Evolutionary conservation across 2,329 filamentous ascomycete species (phyloP), one percentile per base, ranked within the genome.

Genomic region (Fusarium heterosporum): DNA sequence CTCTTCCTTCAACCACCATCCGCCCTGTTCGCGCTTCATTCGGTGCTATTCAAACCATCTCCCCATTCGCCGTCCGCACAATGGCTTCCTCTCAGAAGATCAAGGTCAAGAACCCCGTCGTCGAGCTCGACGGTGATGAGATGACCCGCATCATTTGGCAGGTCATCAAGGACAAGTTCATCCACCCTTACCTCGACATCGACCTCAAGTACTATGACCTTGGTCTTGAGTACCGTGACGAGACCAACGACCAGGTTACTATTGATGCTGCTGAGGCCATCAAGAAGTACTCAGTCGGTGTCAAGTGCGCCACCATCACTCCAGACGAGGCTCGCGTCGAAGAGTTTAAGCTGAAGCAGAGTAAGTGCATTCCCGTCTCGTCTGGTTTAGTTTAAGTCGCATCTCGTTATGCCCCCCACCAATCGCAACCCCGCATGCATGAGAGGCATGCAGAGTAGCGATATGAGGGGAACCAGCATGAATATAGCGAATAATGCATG

Each of bases 81-180:
- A 88, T 90, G 87, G 83, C 85, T 57, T 80, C 85, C 71, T 48
- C 61, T 61, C 84, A 87, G 77, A 99, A 98, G 90, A 98, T 98
- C 87, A 96, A 97, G 88, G 96, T 99, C 85, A 94, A 97, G 89
- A 98, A 97, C 83, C 96, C 96, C 71, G 90, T 99, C 79, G 96
- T 99, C 80, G 96, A 98, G 85, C 88, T 98, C 75, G 95, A 98
- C 79, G 95, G 95, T 76, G 89, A 91, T 75, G 89, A 93, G 90
- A 98, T 98, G 96, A 99, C 96, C 74, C 88, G 96, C 76, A 94
- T 99, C 80, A 99, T 99, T 85, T 99, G 96, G 96, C 86, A 97
- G 85, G 90, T 92, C 81, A 99, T 99, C 88, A 97, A 97, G 88
- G 92, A 98, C 84, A 97, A 96, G 87, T 95, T 97, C 85, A 97